Percentiles rank a stretch among this genome's conserved stretches.
phyloP scores from a whole-genome alignment of 2,329 filamentous ascomycete species.

The Magnaporthiopsis poae region DNA sequence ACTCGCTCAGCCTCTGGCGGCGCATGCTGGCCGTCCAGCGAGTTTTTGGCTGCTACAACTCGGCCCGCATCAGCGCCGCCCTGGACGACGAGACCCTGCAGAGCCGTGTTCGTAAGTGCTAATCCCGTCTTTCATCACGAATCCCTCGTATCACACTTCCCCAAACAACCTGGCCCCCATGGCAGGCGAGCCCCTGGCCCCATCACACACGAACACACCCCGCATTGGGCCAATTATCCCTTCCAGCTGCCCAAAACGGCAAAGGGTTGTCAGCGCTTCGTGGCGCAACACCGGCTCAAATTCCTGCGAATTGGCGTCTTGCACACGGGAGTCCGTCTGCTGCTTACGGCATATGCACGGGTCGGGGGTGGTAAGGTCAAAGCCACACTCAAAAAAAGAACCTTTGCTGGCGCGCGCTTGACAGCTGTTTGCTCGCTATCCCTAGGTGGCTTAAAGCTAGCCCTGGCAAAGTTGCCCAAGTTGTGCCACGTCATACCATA shows the following conservation, averaged over 20 bases:
- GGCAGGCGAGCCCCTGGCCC: too few species aligned
- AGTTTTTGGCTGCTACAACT: constrained; percentile 33
- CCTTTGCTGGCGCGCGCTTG: background rate
- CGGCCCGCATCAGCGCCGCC: constrained; percentile 32
- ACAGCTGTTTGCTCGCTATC: background rate
- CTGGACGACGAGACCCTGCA: constrained; percentile 26
- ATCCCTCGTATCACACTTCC: background rate
- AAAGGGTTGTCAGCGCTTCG: background rate
- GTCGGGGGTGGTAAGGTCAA: background rate
- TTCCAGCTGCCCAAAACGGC: background rate
- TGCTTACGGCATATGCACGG: background rate
- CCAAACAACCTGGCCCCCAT: too few species aligned
- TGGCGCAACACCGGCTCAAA: background rate
- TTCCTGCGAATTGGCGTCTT: background rate
- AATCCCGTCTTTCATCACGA: background rate
- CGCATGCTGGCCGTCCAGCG: constrained; percentile 33
- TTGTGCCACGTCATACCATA: background rate
- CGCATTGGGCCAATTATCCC: background rate
- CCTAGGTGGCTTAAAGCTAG: background rate
- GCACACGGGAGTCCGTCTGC: too few species aligned
- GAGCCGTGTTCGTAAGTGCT: constrained; percentile 26
- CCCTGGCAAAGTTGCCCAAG: background rate
- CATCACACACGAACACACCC: too few species aligned
- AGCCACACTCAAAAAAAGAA: background rate
- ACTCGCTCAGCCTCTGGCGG: constrained; percentile 29